phyloP scores from a whole-genome alignment of 257 asterid genomes.

The Solanum virginianum region DNA sequence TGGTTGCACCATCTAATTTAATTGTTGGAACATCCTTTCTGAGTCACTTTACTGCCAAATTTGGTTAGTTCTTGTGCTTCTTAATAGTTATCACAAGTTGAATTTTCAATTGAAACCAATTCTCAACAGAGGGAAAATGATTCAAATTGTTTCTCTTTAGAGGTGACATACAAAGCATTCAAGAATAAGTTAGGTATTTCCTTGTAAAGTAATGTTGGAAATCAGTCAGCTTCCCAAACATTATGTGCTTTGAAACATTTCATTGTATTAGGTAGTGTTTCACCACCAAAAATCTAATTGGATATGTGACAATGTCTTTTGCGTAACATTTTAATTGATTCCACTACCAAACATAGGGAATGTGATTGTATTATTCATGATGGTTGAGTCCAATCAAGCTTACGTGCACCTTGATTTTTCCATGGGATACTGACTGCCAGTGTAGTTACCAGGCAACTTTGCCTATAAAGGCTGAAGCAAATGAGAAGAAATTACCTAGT shows the following conservation, averaged over 20 bases:
- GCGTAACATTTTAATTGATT: neutral
- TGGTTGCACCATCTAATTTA: neutral
- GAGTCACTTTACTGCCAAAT: neutral
- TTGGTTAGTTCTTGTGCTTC: too few relatives aligned
- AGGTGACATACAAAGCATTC: neutral
- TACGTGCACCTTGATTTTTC: neutral
- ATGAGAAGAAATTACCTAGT: neutral
- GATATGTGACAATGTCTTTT: neutral
- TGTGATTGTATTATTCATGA: neutral
- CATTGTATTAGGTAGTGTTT: neutral
- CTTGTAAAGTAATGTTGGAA: neutral
- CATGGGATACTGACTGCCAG: rapidly evolving
- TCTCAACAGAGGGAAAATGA: neutral
- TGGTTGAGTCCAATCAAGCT: neutral
- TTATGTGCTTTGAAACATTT: neutral
- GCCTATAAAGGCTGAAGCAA: neutral
- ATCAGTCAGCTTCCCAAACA: neutral
- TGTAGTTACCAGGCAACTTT: neutral
- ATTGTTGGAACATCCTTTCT: neutral
- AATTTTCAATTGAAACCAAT: neutral
- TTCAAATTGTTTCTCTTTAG: neutral
- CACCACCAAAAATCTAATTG: neutral
- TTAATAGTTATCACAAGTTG: too few relatives aligned
- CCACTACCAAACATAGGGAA: neutral
- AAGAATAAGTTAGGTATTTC: neutral